Conservation (phyloP, 164 flowering plant genomes). For the Houttuynia cordata region DNA sequence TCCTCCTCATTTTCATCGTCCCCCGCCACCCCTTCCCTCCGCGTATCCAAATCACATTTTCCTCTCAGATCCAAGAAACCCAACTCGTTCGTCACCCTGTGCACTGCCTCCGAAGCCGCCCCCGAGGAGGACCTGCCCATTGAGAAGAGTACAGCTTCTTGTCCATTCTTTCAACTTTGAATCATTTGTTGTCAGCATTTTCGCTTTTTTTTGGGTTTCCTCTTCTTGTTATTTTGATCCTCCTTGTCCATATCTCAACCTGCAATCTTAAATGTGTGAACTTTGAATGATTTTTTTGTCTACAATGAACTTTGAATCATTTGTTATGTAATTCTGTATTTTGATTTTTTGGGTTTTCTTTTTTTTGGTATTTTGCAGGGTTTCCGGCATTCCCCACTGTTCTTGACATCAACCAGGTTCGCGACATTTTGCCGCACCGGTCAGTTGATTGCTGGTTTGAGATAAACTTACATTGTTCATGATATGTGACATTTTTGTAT, state of each 20-base stretch:
- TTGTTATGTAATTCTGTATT: background rate
- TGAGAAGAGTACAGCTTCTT: constrained; percentile 17
- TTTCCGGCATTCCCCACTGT: constrained; percentile 75
- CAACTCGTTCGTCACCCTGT: constrained; percentile 1
- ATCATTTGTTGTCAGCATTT: background rate
- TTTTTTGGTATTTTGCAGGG: constrained; percentile 24
- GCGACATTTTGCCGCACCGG: constrained; percentile 87
- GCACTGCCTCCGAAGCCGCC: constrained; percentile 7
- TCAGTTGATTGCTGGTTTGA: constrained; percentile 10
- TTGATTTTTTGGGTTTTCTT: background rate
- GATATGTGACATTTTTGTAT: background rate
- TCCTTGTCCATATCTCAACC: no score
- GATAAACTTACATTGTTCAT: background rate
- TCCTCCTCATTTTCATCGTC: constrained; percentile 1
- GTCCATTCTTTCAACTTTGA: background rate
- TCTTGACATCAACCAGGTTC: constrained; percentile 73
- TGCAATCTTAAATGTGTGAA: no score
- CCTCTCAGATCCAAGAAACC: background rate
- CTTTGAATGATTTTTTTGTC: no score
- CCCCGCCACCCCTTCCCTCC: constrained; percentile 2
- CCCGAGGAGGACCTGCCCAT: constrained; percentile 15
- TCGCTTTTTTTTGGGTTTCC: background rate
- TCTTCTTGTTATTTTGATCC: background rate
- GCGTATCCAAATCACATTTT: background rate
- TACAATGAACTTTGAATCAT: no score